These are phyloP conservation scores for Calonectria pseudoreteaudii DNA, from an alignment of 2,329 filamentous ascomycete species.

Conservation along the genomic window DNA sequence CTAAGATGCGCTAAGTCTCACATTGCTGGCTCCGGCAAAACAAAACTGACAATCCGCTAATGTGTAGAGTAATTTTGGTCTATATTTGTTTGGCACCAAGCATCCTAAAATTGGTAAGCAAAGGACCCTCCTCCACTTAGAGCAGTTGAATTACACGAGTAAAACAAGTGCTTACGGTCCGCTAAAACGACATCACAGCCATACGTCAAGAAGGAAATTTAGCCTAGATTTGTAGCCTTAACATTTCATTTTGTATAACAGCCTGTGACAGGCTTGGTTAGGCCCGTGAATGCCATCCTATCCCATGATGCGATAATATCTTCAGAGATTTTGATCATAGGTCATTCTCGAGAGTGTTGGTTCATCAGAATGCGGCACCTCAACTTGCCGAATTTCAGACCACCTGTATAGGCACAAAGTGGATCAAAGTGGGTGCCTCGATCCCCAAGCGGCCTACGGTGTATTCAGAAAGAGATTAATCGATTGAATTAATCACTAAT, in stretches of 20 bases:
- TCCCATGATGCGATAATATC: too few relatives aligned
- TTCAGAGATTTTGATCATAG: too few relatives aligned
- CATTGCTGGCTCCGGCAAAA: background rate
- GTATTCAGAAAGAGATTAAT: too few relatives aligned
- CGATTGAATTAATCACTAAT: background rate
- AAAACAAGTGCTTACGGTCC: background rate
- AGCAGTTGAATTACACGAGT: background rate
- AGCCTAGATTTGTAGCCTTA: background rate
- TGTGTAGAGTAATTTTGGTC: background rate
- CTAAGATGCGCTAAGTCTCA: background rate
- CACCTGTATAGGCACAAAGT: too few relatives aligned
- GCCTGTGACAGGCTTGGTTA: too few relatives aligned
- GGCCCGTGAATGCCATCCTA: too few relatives aligned
- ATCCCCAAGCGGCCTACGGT: background rate
- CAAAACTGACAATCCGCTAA: background rate
- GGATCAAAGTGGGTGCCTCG: too few relatives aligned
- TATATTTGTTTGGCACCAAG: background rate
- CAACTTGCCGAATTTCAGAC: too few relatives aligned
- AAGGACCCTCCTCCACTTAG: background rate
- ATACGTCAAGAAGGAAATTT: too few relatives aligned
- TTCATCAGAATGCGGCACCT: too few relatives aligned
- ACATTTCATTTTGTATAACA: background rate
- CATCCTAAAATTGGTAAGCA: background rate
- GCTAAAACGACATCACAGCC: too few relatives aligned
- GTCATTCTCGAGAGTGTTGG: too few relatives aligned